Conservation (phyloP, 164 flowering plant genomes). For the Protea cynaroides region DNA sequence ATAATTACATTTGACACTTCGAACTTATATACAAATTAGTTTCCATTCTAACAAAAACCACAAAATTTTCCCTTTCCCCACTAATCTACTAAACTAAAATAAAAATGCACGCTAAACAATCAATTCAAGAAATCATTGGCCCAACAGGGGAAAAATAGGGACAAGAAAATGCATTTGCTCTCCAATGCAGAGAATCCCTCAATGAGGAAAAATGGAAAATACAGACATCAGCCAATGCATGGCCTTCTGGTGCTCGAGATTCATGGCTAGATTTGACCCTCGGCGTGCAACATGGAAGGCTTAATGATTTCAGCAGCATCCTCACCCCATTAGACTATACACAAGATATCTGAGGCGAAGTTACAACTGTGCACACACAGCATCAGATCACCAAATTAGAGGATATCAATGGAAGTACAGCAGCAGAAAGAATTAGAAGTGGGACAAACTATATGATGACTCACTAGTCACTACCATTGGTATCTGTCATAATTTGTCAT, state of each 20-base stretch:
- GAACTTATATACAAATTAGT: too few species aligned
- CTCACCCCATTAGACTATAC: not conserved
- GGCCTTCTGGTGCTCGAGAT: not conserved
- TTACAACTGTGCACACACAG: not conserved
- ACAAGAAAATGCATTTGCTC: not conserved
- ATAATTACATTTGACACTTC: too few species aligned
- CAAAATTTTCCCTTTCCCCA: too few species aligned
- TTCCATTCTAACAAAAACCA: too few species aligned
- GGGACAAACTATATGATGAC: too few species aligned
- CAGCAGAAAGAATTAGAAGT: not conserved
- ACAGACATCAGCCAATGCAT: not conserved
- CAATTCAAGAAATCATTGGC: not conserved
- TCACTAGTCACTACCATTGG: too few species aligned
- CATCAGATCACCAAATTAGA: not conserved
- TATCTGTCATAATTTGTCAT: too few species aligned
- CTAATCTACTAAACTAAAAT: too few species aligned
- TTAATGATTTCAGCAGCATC: not conserved
- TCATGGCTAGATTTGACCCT: not conserved
- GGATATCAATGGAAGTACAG: too few species aligned
- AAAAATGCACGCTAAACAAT: not conserved
- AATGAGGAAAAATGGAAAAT: not conserved
- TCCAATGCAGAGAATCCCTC: not conserved
- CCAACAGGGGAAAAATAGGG: not conserved
- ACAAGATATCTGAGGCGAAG: not conserved
- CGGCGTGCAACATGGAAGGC: not conserved